Evolutionary conservation across 805 yeast genomes (phyloP), one percentile per base, ranked within the genome.

Genomic region (Zygoascus flipseniorum): DNA sequence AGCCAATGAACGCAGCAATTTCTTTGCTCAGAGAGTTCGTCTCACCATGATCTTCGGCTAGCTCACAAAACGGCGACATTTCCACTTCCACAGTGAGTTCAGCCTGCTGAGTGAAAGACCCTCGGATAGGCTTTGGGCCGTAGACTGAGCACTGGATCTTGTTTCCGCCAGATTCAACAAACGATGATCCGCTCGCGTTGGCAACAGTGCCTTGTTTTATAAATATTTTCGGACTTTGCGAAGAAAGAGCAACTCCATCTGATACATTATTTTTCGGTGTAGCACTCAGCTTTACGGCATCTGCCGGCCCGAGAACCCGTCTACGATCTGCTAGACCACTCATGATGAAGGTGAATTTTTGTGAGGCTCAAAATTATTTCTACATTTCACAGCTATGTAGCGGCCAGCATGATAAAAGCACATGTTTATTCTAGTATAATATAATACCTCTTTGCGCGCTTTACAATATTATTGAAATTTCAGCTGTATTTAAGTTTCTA

Each of bases 71-170:
- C 2, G 82, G 81, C 16, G 78, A 72, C 54, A 82, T 75, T 58
- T 75, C 75, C 48, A 78, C 75, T 53, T 76, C 81, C 11, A 86
- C 89, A 28, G 82, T 76, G 43, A 87, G 69, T 5, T 81, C 74
- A 2, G 90, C 90, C 50, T 79, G 72, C 20, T 84, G 81, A 41
- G 79, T 74, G 65, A 84, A 87, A 3, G 87, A 78, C 1, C 89
- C 88, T 56, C 86, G 74, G 56, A 80, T 82, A 8, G 98, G 97
- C 59, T 89, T 76, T 3, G 98, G 98, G 0, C 98, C 98, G 68
- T 82, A 86, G 0, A 92, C 82, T 3, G 89, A 76, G 0, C 85
- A 84, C 52, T 83, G 79, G 5, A 89, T 68, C 47, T 72, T 77
- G 26, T 79, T 78, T 26, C 79, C 75, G 32, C 79, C 86, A 0